Percentiles rank a stretch among this genome's conserved stretches.
These are phyloP conservation scores for Aspergillus costaricaensis DNA, from an alignment of 2,329 filamentous ascomycete genomes.

Conservation along the genomic window DNA sequence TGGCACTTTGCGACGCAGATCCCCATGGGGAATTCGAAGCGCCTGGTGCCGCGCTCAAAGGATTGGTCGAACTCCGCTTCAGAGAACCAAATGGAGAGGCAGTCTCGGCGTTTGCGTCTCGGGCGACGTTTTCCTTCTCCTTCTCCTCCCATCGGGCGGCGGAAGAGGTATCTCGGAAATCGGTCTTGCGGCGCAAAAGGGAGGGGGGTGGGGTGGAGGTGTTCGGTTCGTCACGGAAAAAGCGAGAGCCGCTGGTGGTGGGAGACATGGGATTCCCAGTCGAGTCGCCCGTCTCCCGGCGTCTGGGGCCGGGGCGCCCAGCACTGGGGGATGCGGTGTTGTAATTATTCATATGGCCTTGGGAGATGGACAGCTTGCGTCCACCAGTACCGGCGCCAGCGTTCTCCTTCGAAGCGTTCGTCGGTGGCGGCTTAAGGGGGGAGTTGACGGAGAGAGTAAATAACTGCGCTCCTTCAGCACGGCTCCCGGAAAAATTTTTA, in stretches of 20 bases:
- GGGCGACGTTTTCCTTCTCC: conserved; percentile 49
- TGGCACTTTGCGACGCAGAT: conserved; percentile 60
- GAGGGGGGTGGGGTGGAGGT: conserved; percentile 62
- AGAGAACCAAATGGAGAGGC: conserved; percentile 55
- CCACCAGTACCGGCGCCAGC: conserved; percentile 46
- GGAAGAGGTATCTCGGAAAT: conserved; percentile 55
- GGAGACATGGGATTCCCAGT: conserved; percentile 54
- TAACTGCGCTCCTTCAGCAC: conserved; percentile 55
- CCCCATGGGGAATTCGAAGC: conserved; percentile 60
- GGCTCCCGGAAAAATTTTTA: not conserved
- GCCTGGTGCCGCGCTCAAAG: conserved; percentile 53
- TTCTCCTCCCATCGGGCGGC: conserved; percentile 51
- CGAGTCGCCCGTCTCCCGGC: conserved; percentile 81
- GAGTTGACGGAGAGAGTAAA: conserved; percentile 91
- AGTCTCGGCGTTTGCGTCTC: conserved; percentile 44
- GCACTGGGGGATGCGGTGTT: conserved; percentile 73
- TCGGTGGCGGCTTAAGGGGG: conserved; percentile 79
- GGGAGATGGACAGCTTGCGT: conserved; percentile 82
- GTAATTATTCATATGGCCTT: conserved; percentile 64
- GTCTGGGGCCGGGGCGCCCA: conserved; percentile 72
- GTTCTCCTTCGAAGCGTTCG: conserved; percentile 63
- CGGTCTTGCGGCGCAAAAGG: conserved; percentile 62
- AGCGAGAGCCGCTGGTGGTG: conserved; percentile 46
- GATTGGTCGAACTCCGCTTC: conserved; percentile 59
- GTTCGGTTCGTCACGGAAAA: conserved; percentile 54